Base-by-base conservation (phyloP, 495 filamentous ascomycete species). In the Penicillium daleae region DNA sequence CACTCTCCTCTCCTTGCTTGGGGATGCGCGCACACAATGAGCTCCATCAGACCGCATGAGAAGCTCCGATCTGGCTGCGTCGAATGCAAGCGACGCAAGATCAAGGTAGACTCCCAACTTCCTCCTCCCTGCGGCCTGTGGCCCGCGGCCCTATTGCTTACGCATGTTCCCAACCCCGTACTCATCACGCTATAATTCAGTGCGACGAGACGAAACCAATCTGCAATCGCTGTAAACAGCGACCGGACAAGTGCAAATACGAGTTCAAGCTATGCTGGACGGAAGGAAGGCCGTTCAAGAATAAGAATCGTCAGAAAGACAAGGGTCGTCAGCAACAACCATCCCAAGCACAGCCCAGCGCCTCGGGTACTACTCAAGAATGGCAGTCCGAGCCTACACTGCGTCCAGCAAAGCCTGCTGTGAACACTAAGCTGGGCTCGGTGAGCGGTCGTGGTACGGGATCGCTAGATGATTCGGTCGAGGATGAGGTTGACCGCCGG, bases 181-280 rank as follows among this genome's bases (percentile, higher is more conserved):
- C 40, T 46, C 6, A 46, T 19, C 22, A 10, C 10, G n/a, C 21
- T 22, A 46, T 22, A 46, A 46, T 46, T 22, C 48, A 60, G 57
- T 60, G 57, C 31, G 57, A 60, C 26, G 57, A 60, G 57, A 32
- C 29, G 3, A 60, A 60, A 53, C 57, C 57, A 1, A 60, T 24
- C 15, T 60, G 57, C 24, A 33, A 39, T 26, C 46, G 57, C 22
- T 60, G 57, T 60, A 60, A 60, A 53, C 48, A 52, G 32, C 57
- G 57, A 8, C 57, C 57, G 6, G 57, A 60, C 1, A 60, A 60
- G 21, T 60, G 57, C 57, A 60, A 53, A 60, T 60, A 60, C 24
- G 57, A 60, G 26, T 60, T 60, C 33, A 60, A 60, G 27, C 57
- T 60, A 19, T 60, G 46, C 6, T 60, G 57, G 57, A 60, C 57